Evolutionary conservation across 179 eudicot genomes (phyloP), one percentile per base, ranked within the genome.

Genomic region (Spergularia azorica): DNA sequence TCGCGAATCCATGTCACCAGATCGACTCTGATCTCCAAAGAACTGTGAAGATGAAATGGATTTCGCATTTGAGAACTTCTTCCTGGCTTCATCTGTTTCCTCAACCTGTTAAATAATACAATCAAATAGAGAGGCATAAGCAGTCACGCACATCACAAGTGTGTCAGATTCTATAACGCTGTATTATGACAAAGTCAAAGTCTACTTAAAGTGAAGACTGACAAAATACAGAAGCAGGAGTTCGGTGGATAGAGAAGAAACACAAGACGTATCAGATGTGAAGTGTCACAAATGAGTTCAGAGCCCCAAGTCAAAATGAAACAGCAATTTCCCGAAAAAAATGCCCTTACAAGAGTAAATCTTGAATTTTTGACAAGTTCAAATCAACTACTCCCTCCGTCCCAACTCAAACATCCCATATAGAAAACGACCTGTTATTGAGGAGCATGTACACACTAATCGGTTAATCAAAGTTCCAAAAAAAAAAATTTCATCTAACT

Each of bases 61-160:
- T 82, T 95, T 95, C 48, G 98, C 98, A 77, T 93, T 93, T 15
- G 97, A 88, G 83, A 95, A 95, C 83, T 95, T 95, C 82, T 91
- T 95, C 85, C 97, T 88, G 14, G 98, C 98, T 81, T 95, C 98
- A 60, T 90, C 97, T 60, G 92, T 90, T 83, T 95, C 98, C 86
- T 91, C 91, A 73, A 87, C 70, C 98, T 91, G 89, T 72, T 15
- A 75, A 21, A 36, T 26, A 38, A 51, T 54, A 60, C 60, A 80
- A 75, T 5, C 26, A 14, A 20, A 55, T 43, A 52, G 58, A 52
- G 8, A 12, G 21, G 2, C 16, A 48, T 78, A 52, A 81, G 68
- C 41, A 65, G 54, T 7, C 20, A 59, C 32, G 9, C 36, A 26
- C 43, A 36, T 39, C 14, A 50, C 3, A 71, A 16, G 14, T 41